Conservation (phyloP, 2,329 filamentous ascomycete genomes). For the Trichoderma brevicompactum region DNA sequence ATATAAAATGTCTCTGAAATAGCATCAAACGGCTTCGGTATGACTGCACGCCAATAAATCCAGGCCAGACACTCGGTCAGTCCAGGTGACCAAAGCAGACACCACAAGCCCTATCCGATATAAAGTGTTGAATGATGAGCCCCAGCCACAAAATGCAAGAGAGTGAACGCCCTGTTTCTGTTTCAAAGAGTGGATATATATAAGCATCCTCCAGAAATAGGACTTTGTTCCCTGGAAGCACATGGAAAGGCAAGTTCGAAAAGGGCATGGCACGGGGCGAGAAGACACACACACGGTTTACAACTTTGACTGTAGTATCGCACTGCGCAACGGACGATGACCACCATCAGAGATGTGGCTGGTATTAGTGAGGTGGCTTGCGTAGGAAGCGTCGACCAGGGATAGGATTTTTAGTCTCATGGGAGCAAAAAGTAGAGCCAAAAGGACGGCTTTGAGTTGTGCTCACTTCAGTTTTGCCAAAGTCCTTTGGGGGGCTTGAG, state of each 20-base stretch:
- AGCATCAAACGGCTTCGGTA: background rate
- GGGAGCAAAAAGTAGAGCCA: background rate
- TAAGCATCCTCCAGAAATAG: slow-evolving; percentile 27
- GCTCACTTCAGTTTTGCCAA: background rate
- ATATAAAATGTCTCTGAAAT: slow-evolving; percentile 24
- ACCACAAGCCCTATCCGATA: slow-evolving; percentile 10
- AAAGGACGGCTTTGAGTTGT: background rate
- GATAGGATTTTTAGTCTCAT: slow-evolving; percentile 6
- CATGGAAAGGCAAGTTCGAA: slow-evolving; percentile 24
- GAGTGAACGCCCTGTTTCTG: background rate
- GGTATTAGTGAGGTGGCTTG: slow-evolving; percentile 27
- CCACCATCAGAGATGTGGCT: slow-evolving; percentile 27
- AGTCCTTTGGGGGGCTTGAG: slow-evolving; percentile 12
- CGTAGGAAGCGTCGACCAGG: slow-evolving; percentile 20
- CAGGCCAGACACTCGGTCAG: slow-evolving; percentile 27
- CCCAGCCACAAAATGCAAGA: slow-evolving; percentile 19
- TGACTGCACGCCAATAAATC: background rate
- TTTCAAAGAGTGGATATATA: slow-evolving; percentile 6
- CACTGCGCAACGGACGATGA: slow-evolving; percentile 10
- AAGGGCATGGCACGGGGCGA: slow-evolving; percentile 26
- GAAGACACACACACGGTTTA: slow-evolving; percentile 21
- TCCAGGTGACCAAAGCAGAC: slow-evolving; percentile 29
- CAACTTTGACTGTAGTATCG: background rate
- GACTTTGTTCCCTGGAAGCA: slow-evolving; percentile 20
- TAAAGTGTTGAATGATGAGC: slow-evolving; percentile 22